Evolutionary conservation across 2,329 filamentous ascomycete species (phyloP), one percentile per base, ranked within the genome.

Genomic region (Curvularia eragrostidis): DNA sequence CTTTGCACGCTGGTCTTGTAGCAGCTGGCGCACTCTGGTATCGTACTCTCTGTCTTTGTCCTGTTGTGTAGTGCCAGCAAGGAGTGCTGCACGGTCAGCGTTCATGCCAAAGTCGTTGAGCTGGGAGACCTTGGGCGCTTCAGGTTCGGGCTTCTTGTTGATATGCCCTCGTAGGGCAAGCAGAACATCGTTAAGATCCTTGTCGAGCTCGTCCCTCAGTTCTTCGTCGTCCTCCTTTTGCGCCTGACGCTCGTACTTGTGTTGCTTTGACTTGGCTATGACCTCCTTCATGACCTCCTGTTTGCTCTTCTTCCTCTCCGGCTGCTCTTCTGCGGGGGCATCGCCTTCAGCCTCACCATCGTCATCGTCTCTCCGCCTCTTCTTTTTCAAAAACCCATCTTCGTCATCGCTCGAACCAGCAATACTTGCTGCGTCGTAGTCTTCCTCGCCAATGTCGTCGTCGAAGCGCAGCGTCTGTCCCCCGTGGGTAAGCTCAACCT

Each of bases 251-350:
- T 98, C 93, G 72, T 94, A 93, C 79, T 97, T 98, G 84, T 97
- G 86, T 61, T 91, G 83, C 75, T 99, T 99, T 1, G 94, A 98
- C 78, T 99, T 99, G 59, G 93, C 91, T 65, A 99, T 97, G 60
- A 99, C 85, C 77, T 99, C 96, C 71, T 97, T 90, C 91, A 98
- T 97, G 48, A 99, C 91, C 77, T 99, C 95, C 52, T 95, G 91
- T 79, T 97, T 98, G 3, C 89, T 89, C 81, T 97, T 99, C 77
- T 97, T 97, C 58, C 89, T 85, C 68, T 94, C 90, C 0, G 92
- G 93, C 62, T 88, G 80, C 0, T 81, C 81, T 6, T 81, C 82
- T 5, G 81, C 81, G 3, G 59, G 61, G 13, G 56, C 70, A 13
- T 65, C 70, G 8, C 43, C 66, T 1, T 59, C 67, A 8, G 65